These are phyloP conservation scores for Wickerhamiella nectarea DNA, from an alignment of 805 yeast species.

Conservation along the genomic window DNA sequence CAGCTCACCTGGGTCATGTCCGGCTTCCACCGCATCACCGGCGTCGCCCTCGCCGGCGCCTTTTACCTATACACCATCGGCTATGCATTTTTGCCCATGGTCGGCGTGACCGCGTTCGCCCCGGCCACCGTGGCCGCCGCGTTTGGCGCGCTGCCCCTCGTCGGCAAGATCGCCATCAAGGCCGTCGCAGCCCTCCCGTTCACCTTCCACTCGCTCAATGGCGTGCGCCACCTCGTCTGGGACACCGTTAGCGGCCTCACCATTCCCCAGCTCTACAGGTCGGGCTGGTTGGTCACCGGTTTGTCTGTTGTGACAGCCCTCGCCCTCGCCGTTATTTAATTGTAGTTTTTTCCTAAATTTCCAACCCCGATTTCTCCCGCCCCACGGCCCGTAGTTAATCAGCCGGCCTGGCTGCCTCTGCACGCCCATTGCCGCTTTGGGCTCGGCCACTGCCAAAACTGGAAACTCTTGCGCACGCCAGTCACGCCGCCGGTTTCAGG, in stretches of 20 bases:
- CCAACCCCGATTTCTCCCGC: too few species aligned
- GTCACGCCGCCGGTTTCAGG: too few species aligned
- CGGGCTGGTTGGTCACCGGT: conserved; percentile 77
- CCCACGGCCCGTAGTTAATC: too few species aligned
- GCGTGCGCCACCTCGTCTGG: conserved; percentile 90
- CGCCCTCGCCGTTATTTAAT: conserved; percentile 26
- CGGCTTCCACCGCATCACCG: conserved; percentile 72
- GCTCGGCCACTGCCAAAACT: too few species aligned
- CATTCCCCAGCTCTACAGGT: conserved; percentile 76
- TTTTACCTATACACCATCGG: conserved; percentile 67
- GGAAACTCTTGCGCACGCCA: too few species aligned
- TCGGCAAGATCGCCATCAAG: conserved; percentile 50
- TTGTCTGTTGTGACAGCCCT: conserved; percentile 44
- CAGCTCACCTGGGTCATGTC: conserved; percentile 79
- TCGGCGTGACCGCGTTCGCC: conserved; percentile 41
- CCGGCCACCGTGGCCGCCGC: conserved; percentile 39
- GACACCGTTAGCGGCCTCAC: conserved; percentile 69
- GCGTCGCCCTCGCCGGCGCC: conserved; percentile 65
- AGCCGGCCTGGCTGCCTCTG: too few species aligned
- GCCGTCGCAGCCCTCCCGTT: conserved; percentile 67
- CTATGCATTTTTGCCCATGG: conserved; percentile 54
- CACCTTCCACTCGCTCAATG: conserved; percentile 74
- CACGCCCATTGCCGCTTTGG: too few species aligned
- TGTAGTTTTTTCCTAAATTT: not conserved
- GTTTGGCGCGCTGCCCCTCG: conserved; percentile 51